Evolutionary conservation across 768 basidiomycete genomes (phyloP), one percentile per base, ranked within the genome.

Genomic region (Collybia sp.): DNA sequence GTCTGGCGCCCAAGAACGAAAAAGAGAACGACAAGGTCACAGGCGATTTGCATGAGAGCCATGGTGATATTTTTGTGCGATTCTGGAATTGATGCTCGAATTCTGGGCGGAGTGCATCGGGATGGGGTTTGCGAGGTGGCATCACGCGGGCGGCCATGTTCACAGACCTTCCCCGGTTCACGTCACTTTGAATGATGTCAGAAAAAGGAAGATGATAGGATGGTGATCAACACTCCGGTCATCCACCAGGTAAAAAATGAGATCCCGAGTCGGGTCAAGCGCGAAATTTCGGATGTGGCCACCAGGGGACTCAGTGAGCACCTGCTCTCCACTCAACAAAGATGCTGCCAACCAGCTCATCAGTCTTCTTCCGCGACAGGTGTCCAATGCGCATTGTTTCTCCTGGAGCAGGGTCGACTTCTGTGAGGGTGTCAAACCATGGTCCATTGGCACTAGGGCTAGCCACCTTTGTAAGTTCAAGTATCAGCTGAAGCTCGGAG

Each of bases 261-360:
- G 54, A 51, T 84, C 80, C 57, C 83, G 83, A 3, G 77, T 71
- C 1, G 83, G 80, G 52, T 84, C 82, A n/a, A 83, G 75, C 0
- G 78, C 80, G 48, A 83, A 80, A 53, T 83, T 82, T 37, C 76
- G 66, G 33, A 71, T 66, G 6, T 58, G 47, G 6, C 79, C 38
- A 1, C 67, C 70, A 0, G 80, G 36, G 30, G 77, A 65, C 16
- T 60, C 43, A 44, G 62, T 53, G 40, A 54, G 52, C 12, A 58
- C 16, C 1, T 59, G 43, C 12, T 53, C 53, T 11, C 47, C 44
- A 16, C 46, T 41, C 31, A 48, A 48, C 52, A 53, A 83, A 82
- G 0, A 80, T 57, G 0, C 82, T 82, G 0, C 68, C 76, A 3
- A 83, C 82, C 48, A 84, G 67, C 48, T 84, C 81, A 53, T 38